phyloP scores from a whole-genome alignment of 139 green algal species.

The Axilococcus clingmanii region DNA sequence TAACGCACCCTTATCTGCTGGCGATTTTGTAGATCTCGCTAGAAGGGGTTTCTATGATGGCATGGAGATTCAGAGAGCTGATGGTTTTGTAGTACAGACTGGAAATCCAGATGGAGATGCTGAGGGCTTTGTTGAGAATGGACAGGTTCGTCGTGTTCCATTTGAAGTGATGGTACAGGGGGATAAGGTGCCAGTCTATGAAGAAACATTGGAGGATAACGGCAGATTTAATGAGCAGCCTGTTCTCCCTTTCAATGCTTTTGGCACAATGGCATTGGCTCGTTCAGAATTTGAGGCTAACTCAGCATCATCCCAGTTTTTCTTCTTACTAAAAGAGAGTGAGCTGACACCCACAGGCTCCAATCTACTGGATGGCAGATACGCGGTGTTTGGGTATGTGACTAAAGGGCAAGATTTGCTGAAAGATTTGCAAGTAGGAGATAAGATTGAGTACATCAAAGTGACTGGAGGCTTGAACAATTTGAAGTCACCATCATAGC shows the following conservation, averaged over 20 bases:
- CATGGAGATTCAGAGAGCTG: constrained; percentile 93
- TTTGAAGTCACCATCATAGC: constrained; percentile 31
- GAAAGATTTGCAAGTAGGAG: constrained; percentile 45
- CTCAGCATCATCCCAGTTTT: constrained; percentile 79
- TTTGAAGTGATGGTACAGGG: constrained; percentile 82
- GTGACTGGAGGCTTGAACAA: constrained; percentile 61
- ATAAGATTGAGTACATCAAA: constrained; percentile 80
- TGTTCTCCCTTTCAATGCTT: constrained; percentile 97
- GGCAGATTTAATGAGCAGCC: constrained; percentile 78
- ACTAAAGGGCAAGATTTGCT: constrained; percentile 47
- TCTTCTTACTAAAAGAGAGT: constrained; percentile 96
- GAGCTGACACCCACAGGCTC: constrained; percentile 92
- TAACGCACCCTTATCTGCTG: constrained; percentile 87
- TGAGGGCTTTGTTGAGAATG: constrained; percentile 51
- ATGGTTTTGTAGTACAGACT: constrained; percentile 98
- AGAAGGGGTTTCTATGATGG: constrained; percentile 80
- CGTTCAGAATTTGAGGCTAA: constrained; percentile 94
- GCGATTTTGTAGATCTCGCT: constrained; percentile 95
- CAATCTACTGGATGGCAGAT: constrained; percentile 96
- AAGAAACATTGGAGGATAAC: constrained; percentile 89
- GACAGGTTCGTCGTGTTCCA: constrained; percentile 63
- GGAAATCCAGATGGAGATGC: constrained; percentile 67
- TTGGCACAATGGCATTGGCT: constrained; percentile 90
- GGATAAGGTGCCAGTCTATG: constrained; percentile 92
- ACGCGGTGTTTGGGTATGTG: constrained; percentile 96